Base-by-base conservation (phyloP, 139 green algal species). In the Chlamydomonas schloesseri region DNA sequence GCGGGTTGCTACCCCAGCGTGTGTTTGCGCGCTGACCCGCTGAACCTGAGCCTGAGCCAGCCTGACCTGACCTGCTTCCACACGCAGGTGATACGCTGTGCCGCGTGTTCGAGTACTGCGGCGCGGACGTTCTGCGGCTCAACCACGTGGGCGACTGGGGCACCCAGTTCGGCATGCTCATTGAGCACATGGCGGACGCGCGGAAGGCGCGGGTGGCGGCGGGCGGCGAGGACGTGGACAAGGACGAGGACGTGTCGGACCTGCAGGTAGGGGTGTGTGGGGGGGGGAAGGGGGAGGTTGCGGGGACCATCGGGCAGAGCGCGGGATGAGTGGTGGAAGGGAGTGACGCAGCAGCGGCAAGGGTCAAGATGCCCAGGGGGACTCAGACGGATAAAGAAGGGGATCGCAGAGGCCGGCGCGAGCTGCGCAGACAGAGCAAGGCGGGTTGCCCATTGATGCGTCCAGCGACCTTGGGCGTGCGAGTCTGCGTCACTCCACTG, bases 111-210 rank as follows among this genome's bases (percentile, higher is more conserved):
- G 97, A 98, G 89, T 99, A 96, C 90, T 97, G 93, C 85, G 94
- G 96, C 50, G 93, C 93, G 8, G 92, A 99, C 72, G 96, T 98
- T 50, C 70, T 98, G 93, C 93, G 97, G 20, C 92, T 99, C 28
- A 99, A 99, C 93, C 97, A 99, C 91, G 96, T 95, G 85, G 98
- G 98, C 73, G 98, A 99, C 90, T 99, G 98, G 98, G 98, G 98
- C 81, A 99, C 98, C 0, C 97, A 99, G 94, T 99, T 99, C 89
- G 98, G 98, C 57, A 99, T 99, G 98, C 94, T 99, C 17, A 99
- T 99, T 55, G 86, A 97, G 90, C 93, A 97, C 91, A 96, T 98
- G 75, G 81, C 85, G 4, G 96, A 98, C 67, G 37, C 50, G 36
- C 58, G 76, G 26, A 29, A 47, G 72, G 87, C 89, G 62, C 79